Percentiles rank a stretch among this genome's conserved stretches.
Conservation (phyloP, 768 basidiomycete species). For the Suillus alpinus region DNA sequence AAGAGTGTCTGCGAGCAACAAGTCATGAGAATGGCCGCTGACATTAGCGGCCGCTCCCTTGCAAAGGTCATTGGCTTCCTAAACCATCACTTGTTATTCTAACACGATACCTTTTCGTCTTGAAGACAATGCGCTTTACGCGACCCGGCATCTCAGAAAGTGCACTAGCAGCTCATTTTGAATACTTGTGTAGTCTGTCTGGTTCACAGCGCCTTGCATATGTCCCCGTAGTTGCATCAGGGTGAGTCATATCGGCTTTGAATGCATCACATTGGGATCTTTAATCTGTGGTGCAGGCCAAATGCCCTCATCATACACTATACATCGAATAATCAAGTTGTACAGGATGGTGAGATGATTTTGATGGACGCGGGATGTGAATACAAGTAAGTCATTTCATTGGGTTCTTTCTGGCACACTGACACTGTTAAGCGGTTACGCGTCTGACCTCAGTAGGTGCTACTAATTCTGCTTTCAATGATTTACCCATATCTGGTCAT, state of each 20-base stretch:
- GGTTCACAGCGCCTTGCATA: slow-evolving; percentile 92
- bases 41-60: slow-evolving; percentile 84
- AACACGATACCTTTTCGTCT: background rate
- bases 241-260: slow-evolving; percentile 44
- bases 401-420: slow-evolving; percentile 3
- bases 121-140: slow-evolving; percentile 81
- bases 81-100: background rate
- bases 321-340: slow-evolving; percentile 81
- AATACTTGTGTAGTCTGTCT: slow-evolving; percentile 75
- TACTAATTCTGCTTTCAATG: background rate
- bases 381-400: slow-evolving; percentile 59
- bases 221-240: slow-evolving; percentile 95
- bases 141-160: slow-evolving; percentile 55
- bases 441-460: slow-evolving; percentile 84
- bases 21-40: slow-evolving; percentile 82
- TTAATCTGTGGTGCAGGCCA: slow-evolving; percentile 43
- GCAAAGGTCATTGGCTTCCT: slow-evolving; percentile 56
- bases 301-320: slow-evolving; percentile 95
- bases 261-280: background rate
- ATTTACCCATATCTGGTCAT: slow-evolving; percentile 9
- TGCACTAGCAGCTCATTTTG: slow-evolving; percentile 77
- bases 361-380: slow-evolving; percentile 93
- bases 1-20: slow-evolving; percentile 78
- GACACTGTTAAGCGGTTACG: slow-evolving; percentile 65
- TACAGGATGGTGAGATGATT: slow-evolving; percentile 70